Conservation (phyloP, 805 yeast species). For the Zygosaccharomyces rouxii region DNA sequence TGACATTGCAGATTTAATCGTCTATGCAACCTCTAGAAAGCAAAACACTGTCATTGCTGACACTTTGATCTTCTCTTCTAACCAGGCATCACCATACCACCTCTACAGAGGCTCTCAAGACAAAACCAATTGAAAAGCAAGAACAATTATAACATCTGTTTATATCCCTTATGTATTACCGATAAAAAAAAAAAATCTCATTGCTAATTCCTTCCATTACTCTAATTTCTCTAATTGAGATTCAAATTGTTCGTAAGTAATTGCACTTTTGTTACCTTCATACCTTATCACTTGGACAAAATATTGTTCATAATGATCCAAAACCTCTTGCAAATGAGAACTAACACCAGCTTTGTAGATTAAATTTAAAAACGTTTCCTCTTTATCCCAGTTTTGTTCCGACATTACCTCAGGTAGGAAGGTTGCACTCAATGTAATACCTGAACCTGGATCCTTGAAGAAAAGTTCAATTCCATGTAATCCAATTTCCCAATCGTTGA, state of each 20-base stretch:
- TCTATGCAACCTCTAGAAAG: constrained; percentile 53
- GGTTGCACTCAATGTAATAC: constrained; percentile 58
- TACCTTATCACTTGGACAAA: constrained; percentile 49
- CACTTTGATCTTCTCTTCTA: constrained; percentile 73
- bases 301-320: constrained; percentile 33
- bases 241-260: constrained; percentile 41
- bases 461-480: constrained; percentile 69
- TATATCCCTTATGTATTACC: not conserved
- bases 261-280: constrained; percentile 46
- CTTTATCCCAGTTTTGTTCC: constrained; percentile 59
- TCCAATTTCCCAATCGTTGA: constrained; percentile 77
- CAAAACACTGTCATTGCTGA: constrained; percentile 64
- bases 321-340: constrained; percentile 29
- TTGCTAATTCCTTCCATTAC: not conserved
- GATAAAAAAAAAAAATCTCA: not conserved
- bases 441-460: constrained; percentile 39
- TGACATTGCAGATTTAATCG: constrained; percentile 59
- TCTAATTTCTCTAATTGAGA: constrained; percentile 10
- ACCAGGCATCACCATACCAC: constrained; percentile 78
- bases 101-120: constrained; percentile 41
- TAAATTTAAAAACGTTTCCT: constrained; percentile 64
- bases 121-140: not conserved
- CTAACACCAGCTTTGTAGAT: constrained; percentile 65
- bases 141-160: not conserved
- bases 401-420: constrained; percentile 86